Base-by-base conservation (phyloP, 352 stramenopile genomes). In the Phytophthora sansomeana region DNA sequence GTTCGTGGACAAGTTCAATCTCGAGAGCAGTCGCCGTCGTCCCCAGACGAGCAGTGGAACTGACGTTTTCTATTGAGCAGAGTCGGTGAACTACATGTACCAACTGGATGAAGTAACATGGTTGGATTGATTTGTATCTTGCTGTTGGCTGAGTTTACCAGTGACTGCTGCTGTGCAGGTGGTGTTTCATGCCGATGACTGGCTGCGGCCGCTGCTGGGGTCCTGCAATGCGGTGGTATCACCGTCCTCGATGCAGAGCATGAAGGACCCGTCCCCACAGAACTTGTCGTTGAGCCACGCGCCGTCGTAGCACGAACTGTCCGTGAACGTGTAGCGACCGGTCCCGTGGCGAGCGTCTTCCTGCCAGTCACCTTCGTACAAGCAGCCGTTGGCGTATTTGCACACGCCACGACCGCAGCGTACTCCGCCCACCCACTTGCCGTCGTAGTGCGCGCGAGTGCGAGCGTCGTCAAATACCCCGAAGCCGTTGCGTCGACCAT, bases 1-100 rank as follows among this genome's bases (percentile, higher is more conserved):
- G 3, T 93, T 96, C 32, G 88, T 98, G 21, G 90, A 97, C 65
- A 93, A 88, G 60, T 91, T 94, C 63, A 95, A 95, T 61, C 24
- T 77, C 9, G 83, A 92, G 41, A 90, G 80, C 55, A 71, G 63
- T 29, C 72, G 80, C 1, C 84, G 84, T 54, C 84, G 84, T 57
- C 84, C 84, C 19, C 81, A 85, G 46, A 69, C 38, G 11, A 75
- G 44, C 56, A 78, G 66, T 52, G 66, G 65, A 39, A 66, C 56
- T 29, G 70, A 78, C 38, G 59, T 71, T 16, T 75, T 72, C 16
- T 78, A 78, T 33, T 78, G 36, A 72, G 44, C 13, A 32, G 3
- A 39, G 14, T 19, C 9, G 24, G 42, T 30, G 24, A 49, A n/a
- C 9, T 17, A 49, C 21, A 24, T 24, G 21, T 24, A 24, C 21